Conservation (phyloP, 2,329 filamentous ascomycete genomes). For the Didymella lethalis region DNA sequence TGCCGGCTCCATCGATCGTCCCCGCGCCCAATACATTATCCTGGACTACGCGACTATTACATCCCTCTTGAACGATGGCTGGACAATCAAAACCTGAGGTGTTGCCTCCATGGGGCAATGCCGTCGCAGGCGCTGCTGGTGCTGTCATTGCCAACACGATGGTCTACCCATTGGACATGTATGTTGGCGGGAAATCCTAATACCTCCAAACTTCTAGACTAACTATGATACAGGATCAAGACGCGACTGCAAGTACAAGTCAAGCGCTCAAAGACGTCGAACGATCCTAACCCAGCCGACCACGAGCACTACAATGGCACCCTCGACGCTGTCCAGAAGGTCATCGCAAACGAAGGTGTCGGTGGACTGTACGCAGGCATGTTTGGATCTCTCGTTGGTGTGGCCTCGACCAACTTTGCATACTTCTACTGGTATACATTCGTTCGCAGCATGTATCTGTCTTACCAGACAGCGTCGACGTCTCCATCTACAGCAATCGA, state of each 20-base stretch:
- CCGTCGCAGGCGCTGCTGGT: slow-evolving; percentile 89
- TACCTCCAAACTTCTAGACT: slow-evolving; percentile 3
- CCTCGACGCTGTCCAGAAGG: slow-evolving; percentile 86
- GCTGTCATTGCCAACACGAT: slow-evolving; percentile 94
- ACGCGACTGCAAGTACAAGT: slow-evolving; percentile 95
- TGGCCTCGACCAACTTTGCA: slow-evolving; percentile 97
- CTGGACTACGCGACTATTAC: slow-evolving; percentile 1
- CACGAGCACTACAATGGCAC: slow-evolving; percentile 84
- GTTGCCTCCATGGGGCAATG: slow-evolving; percentile 91
- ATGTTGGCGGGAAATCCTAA: slow-evolving; percentile 49
- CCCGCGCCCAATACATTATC: slow-evolving; percentile 5
- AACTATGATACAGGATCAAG: slow-evolving; percentile 74
- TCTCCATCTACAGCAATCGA: slow-evolving; percentile 82
- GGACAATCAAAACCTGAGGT: slow-evolving; percentile 69
- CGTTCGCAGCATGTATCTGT: slow-evolving; percentile 80
- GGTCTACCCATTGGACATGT: slow-evolving; percentile 98
- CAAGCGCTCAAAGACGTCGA: slow-evolving; percentile 62
- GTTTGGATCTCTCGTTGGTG: slow-evolving; percentile 83
- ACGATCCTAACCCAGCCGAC: slow-evolving; percentile 53
- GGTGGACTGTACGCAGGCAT: slow-evolving; percentile 89
- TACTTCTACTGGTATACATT: slow-evolving; percentile 99
- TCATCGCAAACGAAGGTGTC: slow-evolving; percentile 80
- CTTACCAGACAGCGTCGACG: slow-evolving; percentile 63
- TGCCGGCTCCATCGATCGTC: slow-evolving; percentile 4
- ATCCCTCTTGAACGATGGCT: slow-evolving; percentile 53